Evolutionary conservation across 2,329 filamentous ascomycete genomes (phyloP), one percentile per base, ranked within the genome.

Genomic region (Colletotrichum nymphaeae): DNA sequence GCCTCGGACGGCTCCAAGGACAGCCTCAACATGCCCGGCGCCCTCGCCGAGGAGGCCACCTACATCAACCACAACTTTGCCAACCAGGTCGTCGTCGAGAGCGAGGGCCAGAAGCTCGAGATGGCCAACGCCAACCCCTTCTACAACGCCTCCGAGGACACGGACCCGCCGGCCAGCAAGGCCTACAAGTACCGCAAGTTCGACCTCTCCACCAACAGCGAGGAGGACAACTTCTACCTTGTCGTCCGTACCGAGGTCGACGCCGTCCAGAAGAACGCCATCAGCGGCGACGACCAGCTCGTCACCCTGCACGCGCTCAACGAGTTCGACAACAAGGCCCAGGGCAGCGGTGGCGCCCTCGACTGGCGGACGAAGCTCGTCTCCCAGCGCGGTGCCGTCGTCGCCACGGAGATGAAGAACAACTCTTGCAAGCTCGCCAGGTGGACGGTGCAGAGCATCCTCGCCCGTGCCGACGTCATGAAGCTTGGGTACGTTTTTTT

Each of bases 1-100:
- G 91, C 93, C 32, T 92, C 94, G 70, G 96, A 98, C 80, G 94
- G 94, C 79, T 95, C 94, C 88, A 97, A 98, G 86, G 97, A 99
- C 82, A 88, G 90, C 76, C 93, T 99, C 86, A 99, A 99, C 90
- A 95, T 95, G 81, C 97, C 97, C n/a, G 87, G 88, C 68, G 95
- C 95, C 67, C 92, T 99, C 71, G 96, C 97, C 80, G 93, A 98
- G 84, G 97, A 99, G 86, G 97, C 97, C 68, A 99, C 97, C 65
- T 97, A 98, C 88, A 99, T 99, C 90, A 99, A 99, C 91, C 97
- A 98, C 90, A 97, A 98, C 88, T 99, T 99, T 84, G 94, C 95
- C 78, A 94, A 97, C 84, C 97, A 99, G 88, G 95, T 97, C 64
- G 95, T 99, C 77, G 85, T 91, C 78, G 97, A 99, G 88, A 93